These are phyloP conservation scores for Lipomyces orientalis DNA, from an alignment of 805 yeast genomes.

Conservation along the genomic window DNA sequence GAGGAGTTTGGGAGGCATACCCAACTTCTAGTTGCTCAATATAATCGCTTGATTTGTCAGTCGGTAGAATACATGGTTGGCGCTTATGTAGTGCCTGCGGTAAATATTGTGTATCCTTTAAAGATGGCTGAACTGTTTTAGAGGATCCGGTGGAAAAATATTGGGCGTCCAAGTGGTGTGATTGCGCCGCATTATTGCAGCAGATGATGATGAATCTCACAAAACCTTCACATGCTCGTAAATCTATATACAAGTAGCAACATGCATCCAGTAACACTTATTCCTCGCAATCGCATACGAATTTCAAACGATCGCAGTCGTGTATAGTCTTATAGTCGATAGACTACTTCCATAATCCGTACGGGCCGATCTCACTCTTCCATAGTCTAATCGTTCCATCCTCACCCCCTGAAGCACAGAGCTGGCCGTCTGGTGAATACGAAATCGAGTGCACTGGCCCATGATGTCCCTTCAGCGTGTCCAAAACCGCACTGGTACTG, in stretches of 20 bases:
- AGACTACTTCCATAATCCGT: slow-evolving; percentile 44
- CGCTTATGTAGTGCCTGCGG: not conserved
- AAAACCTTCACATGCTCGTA: not conserved
- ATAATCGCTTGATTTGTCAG: slow-evolving; percentile 5
- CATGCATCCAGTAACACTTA: not conserved
- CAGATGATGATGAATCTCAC: not conserved
- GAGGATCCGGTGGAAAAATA: slow-evolving; percentile 1
- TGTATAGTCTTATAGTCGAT: not conserved
- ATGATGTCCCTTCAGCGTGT: slow-evolving; percentile 39
- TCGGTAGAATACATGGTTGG: not conserved
- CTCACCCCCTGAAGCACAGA: slow-evolving; percentile 40
- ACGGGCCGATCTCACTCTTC: slow-evolving; percentile 40
- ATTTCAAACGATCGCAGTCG: not conserved
- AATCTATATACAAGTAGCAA: not conserved
- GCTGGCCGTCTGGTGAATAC: slow-evolving; percentile 40
- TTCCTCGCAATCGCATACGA: not conserved
- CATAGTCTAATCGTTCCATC: slow-evolving; percentile 41
- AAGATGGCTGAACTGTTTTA: not conserved
- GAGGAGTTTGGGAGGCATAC: not conserved
- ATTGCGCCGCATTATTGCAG: not conserved
- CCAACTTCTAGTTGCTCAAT: not conserved
- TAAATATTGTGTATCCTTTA: not conserved
- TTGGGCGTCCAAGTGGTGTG: slow-evolving; percentile 9
- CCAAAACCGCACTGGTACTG: slow-evolving; percentile 23
- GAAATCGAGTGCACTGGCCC: slow-evolving; percentile 41